A percentile compares a stretch with the other conserved stretches of the same genome.
Conservation (phyloP, 257 asterid genomes). For the Gentiana dahurica region DNA sequence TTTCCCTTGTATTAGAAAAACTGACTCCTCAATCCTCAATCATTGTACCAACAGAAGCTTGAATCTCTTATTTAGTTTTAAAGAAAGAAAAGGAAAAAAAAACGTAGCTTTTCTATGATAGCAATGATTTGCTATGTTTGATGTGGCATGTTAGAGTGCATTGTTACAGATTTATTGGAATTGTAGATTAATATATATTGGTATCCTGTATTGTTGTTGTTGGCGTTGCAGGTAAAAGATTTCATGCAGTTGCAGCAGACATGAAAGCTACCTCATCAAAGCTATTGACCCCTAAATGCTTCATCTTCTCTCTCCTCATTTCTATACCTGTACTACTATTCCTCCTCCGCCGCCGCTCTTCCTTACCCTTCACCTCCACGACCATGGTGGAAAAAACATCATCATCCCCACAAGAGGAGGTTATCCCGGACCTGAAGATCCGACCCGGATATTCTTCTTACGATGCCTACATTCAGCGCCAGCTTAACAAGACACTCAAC, state of each 20-base stretch:
- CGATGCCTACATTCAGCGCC: conserved; percentile 68
- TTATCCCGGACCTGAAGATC: conserved; percentile 43
- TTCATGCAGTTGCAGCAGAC: conserved; percentile 12
- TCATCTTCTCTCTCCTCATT: conserved; percentile 21
- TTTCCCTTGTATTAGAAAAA: no score
- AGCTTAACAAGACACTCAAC: conserved; percentile 87
- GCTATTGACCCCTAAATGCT: conserved; percentile 13
- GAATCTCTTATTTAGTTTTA: no score
- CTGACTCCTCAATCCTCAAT: no score
- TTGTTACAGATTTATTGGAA: no score
- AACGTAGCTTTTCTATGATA: no score
- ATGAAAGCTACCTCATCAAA: conserved; percentile 22
- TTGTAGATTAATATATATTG: no score
- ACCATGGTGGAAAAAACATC: conserved; percentile 5
- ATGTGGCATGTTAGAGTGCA: no score
- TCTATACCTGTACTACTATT: conserved; percentile 21
- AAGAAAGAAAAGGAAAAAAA: no score
- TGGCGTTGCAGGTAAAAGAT: not conserved
- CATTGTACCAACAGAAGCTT: no score
- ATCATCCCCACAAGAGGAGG: not conserved
- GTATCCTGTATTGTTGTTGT: no score
- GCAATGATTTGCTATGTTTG: no score
- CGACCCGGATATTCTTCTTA: conserved; percentile 83
- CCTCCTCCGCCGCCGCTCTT: conserved; percentile 12
- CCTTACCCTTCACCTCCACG: not conserved